Base-by-base conservation (phyloP, 345 rosid genomes). In the Eucalyptus marginata region DNA sequence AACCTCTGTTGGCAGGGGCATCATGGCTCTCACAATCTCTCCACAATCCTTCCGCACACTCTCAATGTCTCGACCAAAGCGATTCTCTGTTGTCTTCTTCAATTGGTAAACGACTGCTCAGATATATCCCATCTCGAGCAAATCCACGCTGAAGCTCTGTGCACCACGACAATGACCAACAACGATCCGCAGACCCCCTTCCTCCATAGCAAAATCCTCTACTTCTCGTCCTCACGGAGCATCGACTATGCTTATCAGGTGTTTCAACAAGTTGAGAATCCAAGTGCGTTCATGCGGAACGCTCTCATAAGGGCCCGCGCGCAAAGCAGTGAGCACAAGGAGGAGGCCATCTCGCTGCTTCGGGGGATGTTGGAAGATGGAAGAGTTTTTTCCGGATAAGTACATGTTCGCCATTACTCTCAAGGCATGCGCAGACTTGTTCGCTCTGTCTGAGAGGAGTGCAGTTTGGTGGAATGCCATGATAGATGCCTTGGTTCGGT, bases 261-360 rank as follows among this genome's bases (percentile, higher is more conserved):
- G 85, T 97, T 97, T 89, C 18, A 90, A 56, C 95, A 92, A 17
- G 89, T 94, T 52, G 87, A 89, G 13, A 89, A 51, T 36, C 97
- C 92, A 40, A 96, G 92, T 87, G 92, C 98, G 2, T 97, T 96
- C 92, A 93, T 93, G 96, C 96, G 98, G 99, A 97, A 97, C 93
- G 94, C 95, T 44, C 97, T 96, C 81, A 96, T 96, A 58, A 92
- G 96, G 91, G 98, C 96, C 50, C 93, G 92, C 76, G 96, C 97
- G 6, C 92, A 76, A 47, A 94, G 93, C 64, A 79, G 89, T 43
- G 93, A 91, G 17, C 89, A 92, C 25, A 95, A 97, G 89, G 92
- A 90, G 83, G 92, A 93, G 87, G 97, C 98, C 10, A 56, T 97
- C 31, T 18, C 81, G 51, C 86, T 95, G 86, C 95, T 92, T 84